Evolutionary conservation across 805 yeast species (phyloP).

Genomic region (Saturnispora sekii): DNA sequence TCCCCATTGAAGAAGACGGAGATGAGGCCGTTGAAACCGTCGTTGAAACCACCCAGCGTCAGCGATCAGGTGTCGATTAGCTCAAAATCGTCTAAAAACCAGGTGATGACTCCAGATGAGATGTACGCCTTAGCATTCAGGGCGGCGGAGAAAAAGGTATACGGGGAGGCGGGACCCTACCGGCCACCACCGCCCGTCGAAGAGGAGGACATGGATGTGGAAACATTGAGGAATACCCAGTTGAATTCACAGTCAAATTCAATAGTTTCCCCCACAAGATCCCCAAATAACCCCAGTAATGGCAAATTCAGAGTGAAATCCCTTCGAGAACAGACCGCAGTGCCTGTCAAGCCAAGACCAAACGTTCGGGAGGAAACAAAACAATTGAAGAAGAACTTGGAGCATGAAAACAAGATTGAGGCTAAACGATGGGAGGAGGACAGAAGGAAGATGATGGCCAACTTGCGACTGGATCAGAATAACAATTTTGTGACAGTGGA

Average conservation of each 20-base stretch:
- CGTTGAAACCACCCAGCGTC: constrained; percentile 1
- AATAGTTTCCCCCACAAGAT: too few species aligned
- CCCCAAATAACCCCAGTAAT: too few species aligned
- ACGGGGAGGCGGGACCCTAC: constrained; percentile 29
- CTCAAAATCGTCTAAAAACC: background rate
- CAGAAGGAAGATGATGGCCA: constrained; percentile 12
- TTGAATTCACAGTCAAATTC: constrained; percentile 14
- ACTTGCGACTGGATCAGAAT: constrained; percentile 1
- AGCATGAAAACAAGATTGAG: constrained; percentile 19
- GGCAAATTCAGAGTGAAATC: background rate
- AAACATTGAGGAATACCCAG: constrained; percentile 21
- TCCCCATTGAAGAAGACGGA: background rate
- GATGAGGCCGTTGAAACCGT: constrained; percentile 2
- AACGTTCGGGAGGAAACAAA: constrained; percentile 4
- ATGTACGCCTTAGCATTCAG: constrained; percentile 46
- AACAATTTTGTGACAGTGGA: background rate
- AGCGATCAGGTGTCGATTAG: background rate
- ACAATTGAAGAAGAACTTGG: constrained; percentile 15
- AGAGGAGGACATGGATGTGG: constrained; percentile 14
- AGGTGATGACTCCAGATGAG: constrained; percentile 34
- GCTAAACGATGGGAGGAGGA: constrained; percentile 18
- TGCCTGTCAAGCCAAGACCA: background rate
- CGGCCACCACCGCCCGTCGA: background rate
- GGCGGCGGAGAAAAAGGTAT: constrained; percentile 47
- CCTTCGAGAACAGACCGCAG: background rate